These are phyloP conservation scores for Fragilaria crotonensis DNA, from an alignment of 108 stramenopile species.

Conservation along the genomic window DNA sequence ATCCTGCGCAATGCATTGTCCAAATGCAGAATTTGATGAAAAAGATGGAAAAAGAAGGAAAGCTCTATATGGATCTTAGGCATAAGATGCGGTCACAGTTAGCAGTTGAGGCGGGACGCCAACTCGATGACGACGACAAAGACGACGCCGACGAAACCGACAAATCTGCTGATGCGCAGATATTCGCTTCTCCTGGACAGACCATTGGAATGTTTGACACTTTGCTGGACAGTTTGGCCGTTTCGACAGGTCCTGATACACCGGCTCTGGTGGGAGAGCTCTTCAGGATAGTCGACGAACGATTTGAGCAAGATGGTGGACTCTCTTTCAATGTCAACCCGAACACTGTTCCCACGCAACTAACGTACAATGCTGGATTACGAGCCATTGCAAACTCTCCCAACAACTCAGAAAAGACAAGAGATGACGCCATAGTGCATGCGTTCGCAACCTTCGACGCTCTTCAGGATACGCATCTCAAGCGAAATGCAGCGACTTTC, in stretches of 20 bases:
- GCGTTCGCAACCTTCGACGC: constrained; percentile 42
- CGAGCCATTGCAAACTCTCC: constrained; percentile 36
- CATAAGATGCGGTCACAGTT: constrained; percentile 16
- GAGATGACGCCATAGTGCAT: constrained; percentile 43
- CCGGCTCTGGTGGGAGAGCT: neutral
- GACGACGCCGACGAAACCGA: constrained; percentile 22
- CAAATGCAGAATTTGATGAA: constrained; percentile 48
- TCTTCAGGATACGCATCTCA: constrained; percentile 29
- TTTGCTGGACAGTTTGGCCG: constrained; percentile 54
- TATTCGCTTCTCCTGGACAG: constrained; percentile 47
- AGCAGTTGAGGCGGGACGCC: constrained; percentile 13
- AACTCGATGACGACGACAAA: constrained; percentile 7
- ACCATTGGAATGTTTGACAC: constrained; percentile 55
- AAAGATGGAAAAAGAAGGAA: constrained; percentile 47
- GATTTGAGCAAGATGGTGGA: constrained; percentile 20
- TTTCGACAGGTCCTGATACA: neutral
- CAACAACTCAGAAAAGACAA: constrained; percentile 21
- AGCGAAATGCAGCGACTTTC: constrained; percentile 54
- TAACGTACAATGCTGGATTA: constrained; percentile 62
- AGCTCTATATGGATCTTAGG: constrained; percentile 44
- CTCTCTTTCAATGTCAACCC: constrained; percentile 5
- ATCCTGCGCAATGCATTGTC: constrained; percentile 23
- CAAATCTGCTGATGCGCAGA: constrained; percentile 5
- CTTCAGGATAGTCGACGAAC: constrained; percentile 33
- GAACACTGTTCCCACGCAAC: constrained; percentile 37